A percentile compares a stretch with the other conserved stretches of the same genome.
These are phyloP conservation scores for Pseudocercospora pini-densiflorae DNA, from an alignment of 2,329 filamentous ascomycete species.

Conservation along the genomic window DNA sequence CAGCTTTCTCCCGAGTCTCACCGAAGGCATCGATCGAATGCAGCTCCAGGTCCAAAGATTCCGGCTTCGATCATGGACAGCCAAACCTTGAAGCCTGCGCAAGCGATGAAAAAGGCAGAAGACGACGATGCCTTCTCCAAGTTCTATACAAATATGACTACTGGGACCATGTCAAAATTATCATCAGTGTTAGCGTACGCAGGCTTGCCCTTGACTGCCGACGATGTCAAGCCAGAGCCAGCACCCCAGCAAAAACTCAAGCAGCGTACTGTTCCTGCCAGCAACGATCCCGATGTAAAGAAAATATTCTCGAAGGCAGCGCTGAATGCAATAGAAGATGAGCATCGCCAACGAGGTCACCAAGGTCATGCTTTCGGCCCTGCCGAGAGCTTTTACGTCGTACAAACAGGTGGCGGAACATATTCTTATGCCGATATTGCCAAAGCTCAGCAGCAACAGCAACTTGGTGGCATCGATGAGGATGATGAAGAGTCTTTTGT, in stretches of 20 bases:
- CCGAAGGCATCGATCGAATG: slow-evolving; percentile 24
- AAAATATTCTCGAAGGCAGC: slow-evolving; percentile 86
- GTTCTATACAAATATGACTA: slow-evolving; percentile 86
- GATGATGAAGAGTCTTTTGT: slow-evolving; percentile 84
- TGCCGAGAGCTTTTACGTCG: slow-evolving; percentile 84
- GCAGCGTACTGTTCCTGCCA: slow-evolving; percentile 37
- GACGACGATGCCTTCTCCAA: slow-evolving; percentile 74
- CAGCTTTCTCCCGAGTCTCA: slow-evolving; percentile 39
- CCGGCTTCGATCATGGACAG: slow-evolving; percentile 39
- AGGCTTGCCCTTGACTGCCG: slow-evolving; percentile 71
- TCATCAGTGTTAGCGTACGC: slow-evolving; percentile 92
- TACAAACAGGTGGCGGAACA: slow-evolving; percentile 88
- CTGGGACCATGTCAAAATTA: slow-evolving; percentile 82
- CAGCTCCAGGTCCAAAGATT: slow-evolving; percentile 26
- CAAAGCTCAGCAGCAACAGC: slow-evolving; percentile 48
- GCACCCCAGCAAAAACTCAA: slow-evolving; percentile 37
- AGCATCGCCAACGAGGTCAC: slow-evolving; percentile 51
- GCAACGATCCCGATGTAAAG: slow-evolving; percentile 69
- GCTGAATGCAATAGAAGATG: slow-evolving; percentile 75
- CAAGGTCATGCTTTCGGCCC: slow-evolving; percentile 59
- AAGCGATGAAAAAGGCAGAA: slow-evolving; percentile 30
- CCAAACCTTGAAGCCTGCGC: slow-evolving; percentile 28
- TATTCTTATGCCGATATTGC: slow-evolving; percentile 88
- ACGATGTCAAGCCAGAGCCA: slow-evolving; percentile 35
- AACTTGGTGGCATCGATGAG: slow-evolving; percentile 45